Base-by-base conservation (phyloP, 139 green algal genomes). In the Nannochloris sp. region DNA sequence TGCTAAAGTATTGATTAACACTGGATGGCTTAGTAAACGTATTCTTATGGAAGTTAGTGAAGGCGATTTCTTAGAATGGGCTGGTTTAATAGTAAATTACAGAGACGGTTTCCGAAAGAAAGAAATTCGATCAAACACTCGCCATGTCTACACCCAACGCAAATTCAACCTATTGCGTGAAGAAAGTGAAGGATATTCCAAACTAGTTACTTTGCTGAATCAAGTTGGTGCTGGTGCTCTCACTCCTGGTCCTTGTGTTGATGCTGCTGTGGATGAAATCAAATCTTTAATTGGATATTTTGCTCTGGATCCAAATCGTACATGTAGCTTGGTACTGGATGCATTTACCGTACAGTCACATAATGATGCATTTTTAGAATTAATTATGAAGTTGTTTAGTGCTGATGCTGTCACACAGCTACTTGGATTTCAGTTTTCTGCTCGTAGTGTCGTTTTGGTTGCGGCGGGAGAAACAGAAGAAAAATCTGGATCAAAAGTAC, bases 101-200 rank as follows among this genome's bases (percentile, higher is more conserved):
- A 59, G 33, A 23, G 60, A 72, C n/a, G 36, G 27, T 12, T 81
- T 57, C 48, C 59, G 70, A 24, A 64, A 47, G 37, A 77, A 68
- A 58, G 83, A 88, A 54, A 66, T 81, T 23, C 63, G 71, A n/a
- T 37, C 76, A 19, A 83, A 92, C 71, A 94, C 87, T 25, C 54
- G 68, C 9, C 42, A 79, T 44, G 47, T 79, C 33, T 94, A 90
- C 81, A 79, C 63, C 24, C 87, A 94, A 70, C 73, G 71, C 44
- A 94, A 90, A 77, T 97, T 87, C 81, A 97, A 97, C 61, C 76
- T 96, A 33, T 65, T 97, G 54, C 76, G 86, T 3, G 90, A 97
- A 78, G 87, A 95, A 67, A 87, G 67, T 33, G 90, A 97, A 73
- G 90, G 90, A 24, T 97, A 90, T 54, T 76, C 83, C 63, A 97